Conservation (phyloP, 345 rosid genomes). For the Lepidium sativum region DNA sequence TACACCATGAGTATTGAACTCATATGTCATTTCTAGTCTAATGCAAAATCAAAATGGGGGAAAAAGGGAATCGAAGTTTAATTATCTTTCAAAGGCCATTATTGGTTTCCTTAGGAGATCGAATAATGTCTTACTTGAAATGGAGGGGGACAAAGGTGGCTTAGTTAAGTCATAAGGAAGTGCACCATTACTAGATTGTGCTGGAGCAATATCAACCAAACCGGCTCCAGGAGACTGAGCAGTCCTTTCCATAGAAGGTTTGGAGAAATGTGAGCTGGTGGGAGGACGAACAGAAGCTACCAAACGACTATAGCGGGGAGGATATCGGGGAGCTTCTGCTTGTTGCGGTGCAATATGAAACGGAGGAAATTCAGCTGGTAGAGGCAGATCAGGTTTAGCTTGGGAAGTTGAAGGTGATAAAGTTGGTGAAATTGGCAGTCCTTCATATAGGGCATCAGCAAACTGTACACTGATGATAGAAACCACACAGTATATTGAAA, state of each 20-base stretch:
- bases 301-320: constrained; percentile 56
- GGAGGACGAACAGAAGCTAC: constrained; percentile 56
- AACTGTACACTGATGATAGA: constrained; percentile 30
- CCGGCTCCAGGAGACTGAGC: constrained; percentile 48
- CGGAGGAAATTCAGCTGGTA: constrained; percentile 36
- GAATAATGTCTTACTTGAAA: constrained; percentile 44
- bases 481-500: constrained; percentile 34
- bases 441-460: constrained; percentile 27
- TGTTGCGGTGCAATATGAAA: constrained; percentile 36
- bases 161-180: constrained; percentile 52
- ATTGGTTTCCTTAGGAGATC: background rate
- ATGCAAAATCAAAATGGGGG: background rate
- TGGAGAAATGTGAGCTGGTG: constrained; percentile 51
- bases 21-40: background rate
- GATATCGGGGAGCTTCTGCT: constrained; percentile 36
- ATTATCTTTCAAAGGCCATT: background rate
- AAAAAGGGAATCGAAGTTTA: background rate
- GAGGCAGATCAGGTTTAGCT: constrained; percentile 39
- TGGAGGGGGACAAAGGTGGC: constrained; percentile 75
- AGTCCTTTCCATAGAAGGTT: constrained; percentile 50
- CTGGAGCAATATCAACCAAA: constrained; percentile 60
- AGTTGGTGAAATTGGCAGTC: constrained; percentile 33
- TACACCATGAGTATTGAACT: constrained; percentile 13
- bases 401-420: constrained; percentile 33
- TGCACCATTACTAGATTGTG: constrained; percentile 44